A percentile compares a stretch with the other conserved stretches of the same genome.
Evolutionary conservation across 495 filamentous ascomycete species (phyloP).

Genomic region (Diplogelasinospora grovesii): DNA sequence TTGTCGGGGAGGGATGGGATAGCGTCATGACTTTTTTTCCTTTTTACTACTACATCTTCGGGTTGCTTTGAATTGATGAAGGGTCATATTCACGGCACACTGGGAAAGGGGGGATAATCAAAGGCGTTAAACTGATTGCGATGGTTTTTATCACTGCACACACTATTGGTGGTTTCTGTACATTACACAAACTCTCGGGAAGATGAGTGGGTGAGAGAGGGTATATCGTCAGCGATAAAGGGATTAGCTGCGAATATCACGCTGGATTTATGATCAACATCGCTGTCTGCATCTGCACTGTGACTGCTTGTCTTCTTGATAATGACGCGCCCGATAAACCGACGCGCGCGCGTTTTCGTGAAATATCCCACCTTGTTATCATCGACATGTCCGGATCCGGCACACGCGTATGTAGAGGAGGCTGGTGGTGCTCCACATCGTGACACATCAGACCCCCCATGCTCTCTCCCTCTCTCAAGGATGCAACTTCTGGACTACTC

Average conservation of each 20-base stretch:
- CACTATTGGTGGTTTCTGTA: conserved; percentile 31
- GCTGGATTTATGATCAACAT: conserved; percentile 8
- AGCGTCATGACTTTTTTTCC: conserved; percentile 28
- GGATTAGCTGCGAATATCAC: conserved; percentile 11
- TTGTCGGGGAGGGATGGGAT: conserved; percentile 16
- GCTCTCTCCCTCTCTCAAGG: too few species aligned
- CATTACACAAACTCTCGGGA: too few species aligned
- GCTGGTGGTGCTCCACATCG: too few species aligned
- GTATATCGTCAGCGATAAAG: conserved; percentile 13
- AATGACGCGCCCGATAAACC: neutral
- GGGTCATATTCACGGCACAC: conserved; percentile 18
- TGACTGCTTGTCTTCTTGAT: neutral
- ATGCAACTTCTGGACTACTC: too few species aligned
- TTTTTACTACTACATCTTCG: too few species aligned
- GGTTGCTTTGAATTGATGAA: conserved; percentile 20
- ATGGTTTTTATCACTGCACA: too few species aligned
- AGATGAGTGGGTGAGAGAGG: too few species aligned
- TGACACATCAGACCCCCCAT: too few species aligned
- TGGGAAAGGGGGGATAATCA: conserved; percentile 16
- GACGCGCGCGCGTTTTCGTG: too few species aligned
- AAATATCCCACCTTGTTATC: too few species aligned
- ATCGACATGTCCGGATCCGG: too few species aligned
- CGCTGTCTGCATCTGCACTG: conserved; percentile 8
- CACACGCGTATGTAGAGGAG: too few species aligned
- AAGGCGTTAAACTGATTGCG: conserved; percentile 38